A percentile compares a stretch with the other conserved stretches of the same genome.
These are phyloP conservation scores for Xylaria telfairii DNA, from an alignment of 495 filamentous ascomycete species.

Conservation along the genomic window DNA sequence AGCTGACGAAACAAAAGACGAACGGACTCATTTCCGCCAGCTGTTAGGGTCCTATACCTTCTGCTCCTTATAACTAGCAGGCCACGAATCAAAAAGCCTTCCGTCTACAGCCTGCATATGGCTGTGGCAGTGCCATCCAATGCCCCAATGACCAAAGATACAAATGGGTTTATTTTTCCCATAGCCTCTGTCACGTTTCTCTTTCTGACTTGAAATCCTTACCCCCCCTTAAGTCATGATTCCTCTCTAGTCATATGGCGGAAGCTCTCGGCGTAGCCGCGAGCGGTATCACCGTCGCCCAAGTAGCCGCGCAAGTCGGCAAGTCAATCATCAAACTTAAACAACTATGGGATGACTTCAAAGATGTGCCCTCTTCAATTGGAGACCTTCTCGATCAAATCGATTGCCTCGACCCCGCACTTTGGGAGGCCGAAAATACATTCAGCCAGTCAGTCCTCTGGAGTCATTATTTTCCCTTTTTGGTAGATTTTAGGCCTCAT, in stretches of 20 bases:
- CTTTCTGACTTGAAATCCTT: neutral
- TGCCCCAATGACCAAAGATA: neutral
- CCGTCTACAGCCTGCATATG: neutral
- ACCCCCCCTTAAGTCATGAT: neutral
- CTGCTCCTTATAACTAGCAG: neutral
- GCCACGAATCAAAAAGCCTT: neutral
- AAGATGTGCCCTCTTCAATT: constrained; percentile 43
- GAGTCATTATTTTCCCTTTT: too few relatives aligned
- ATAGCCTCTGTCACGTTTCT: neutral
- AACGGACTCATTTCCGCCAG: neutral
- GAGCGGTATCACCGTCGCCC: constrained; percentile 45
- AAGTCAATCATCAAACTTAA: constrained; percentile 39
- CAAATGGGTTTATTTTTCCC: neutral
- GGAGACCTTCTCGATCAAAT: constrained; percentile 37
- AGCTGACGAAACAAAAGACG: too few relatives aligned
- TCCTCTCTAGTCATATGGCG: constrained; percentile 31
- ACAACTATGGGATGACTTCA: constrained; percentile 42
- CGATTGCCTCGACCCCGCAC: constrained; percentile 34
- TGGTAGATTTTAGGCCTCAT: too few relatives aligned
- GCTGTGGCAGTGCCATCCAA: constrained; percentile 8
- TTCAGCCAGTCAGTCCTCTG: too few relatives aligned
- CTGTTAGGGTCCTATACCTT: neutral
- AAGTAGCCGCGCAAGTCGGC: constrained; percentile 38
- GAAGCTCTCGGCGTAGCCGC: constrained; percentile 43
- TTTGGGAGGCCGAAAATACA: constrained; percentile 32